Percentiles rank a stretch among this genome's conserved stretches.
These are phyloP conservation scores for Candida ipomoeae DNA, from an alignment of 805 yeast species.

Conservation along the genomic window DNA sequence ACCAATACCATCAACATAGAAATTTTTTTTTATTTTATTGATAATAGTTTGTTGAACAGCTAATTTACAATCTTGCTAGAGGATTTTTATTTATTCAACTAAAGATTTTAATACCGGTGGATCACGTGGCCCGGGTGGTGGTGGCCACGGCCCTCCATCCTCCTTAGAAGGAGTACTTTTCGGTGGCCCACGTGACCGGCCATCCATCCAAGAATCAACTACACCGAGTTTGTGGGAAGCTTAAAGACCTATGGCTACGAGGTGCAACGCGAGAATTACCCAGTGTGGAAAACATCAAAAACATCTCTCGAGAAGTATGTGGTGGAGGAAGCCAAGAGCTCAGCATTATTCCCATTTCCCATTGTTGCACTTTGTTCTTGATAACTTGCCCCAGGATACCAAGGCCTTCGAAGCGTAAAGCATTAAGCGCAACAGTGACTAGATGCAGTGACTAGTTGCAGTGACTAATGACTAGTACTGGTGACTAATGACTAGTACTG, in stretches of 20 bases:
- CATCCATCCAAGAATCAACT: constrained; percentile 89
- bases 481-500: too few relatives aligned
- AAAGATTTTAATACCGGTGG: too few relatives aligned
- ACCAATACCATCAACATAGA: constrained; percentile 88
- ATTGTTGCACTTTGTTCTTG: constrained; percentile 88
- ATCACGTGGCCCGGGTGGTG: constrained; percentile 91
- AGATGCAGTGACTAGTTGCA: too few relatives aligned
- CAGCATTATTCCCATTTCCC: constrained; percentile 94
- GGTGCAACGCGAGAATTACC: constrained; percentile 60
- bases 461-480: too few relatives aligned
- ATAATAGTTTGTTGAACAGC: too few relatives aligned
- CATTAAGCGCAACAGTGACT: too few relatives aligned
- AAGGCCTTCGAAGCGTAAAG: too few relatives aligned
- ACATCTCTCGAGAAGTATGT: constrained; percentile 73
- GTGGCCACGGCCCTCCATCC: constrained; percentile 81
- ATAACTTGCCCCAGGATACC: constrained; percentile 83
- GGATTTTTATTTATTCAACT: too few relatives aligned
- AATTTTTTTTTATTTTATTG: too few relatives aligned
- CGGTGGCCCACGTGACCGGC: constrained; percentile 94
- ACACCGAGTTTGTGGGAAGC: constrained; percentile 68
- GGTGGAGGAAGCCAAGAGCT: constrained; percentile 66
- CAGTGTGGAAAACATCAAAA: constrained; percentile 79
- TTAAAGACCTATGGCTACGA: constrained; percentile 70
- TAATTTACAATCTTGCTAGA: too few relatives aligned
- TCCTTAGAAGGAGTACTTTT: constrained; percentile 46